Conservation (phyloP, 2,329 filamentous ascomycete genomes). For the Hirsutella minnesotensis region DNA sequence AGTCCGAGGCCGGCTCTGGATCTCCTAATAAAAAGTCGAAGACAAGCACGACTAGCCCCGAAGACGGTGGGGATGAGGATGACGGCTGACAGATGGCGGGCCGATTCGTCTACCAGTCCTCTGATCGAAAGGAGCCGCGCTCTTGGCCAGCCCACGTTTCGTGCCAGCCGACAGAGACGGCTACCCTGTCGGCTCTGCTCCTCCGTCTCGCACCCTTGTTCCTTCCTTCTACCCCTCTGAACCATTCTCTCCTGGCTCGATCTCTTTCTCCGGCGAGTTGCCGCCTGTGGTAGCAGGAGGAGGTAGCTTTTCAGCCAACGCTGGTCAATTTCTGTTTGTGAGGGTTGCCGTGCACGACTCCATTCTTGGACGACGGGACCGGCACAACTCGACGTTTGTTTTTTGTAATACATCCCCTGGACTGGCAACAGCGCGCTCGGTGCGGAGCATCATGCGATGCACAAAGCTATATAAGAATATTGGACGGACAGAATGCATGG, state of each 20-base stretch:
- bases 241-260: not conserved
- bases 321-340: not conserved
- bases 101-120: not conserved
- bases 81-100: conserved; percentile 7
- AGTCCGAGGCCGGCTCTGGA: conserved; percentile 38
- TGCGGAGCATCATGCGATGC: conserved; percentile 2
- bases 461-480: conserved; percentile 13
- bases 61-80: conserved; percentile 30
- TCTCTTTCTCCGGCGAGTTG: not conserved
- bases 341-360: not conserved
- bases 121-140: not conserved
- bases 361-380: not conserved
- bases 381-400: conserved; percentile 7
- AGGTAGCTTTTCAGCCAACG: not conserved
- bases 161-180: not conserved
- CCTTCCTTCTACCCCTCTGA: not conserved
- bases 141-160: not conserved
- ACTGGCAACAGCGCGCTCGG: conserved; percentile 26
- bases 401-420: conserved; percentile 21
- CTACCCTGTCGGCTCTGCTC: not conserved
- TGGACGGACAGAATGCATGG: conserved; percentile 30
- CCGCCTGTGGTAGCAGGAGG: not conserved
- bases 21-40: conserved; percentile 45
- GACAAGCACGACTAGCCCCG: conserved; percentile 30
- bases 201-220: not conserved